These are phyloP conservation scores for Telfairia occidentalis DNA, from an alignment of 331 rosid species.

Conservation along the genomic window DNA sequence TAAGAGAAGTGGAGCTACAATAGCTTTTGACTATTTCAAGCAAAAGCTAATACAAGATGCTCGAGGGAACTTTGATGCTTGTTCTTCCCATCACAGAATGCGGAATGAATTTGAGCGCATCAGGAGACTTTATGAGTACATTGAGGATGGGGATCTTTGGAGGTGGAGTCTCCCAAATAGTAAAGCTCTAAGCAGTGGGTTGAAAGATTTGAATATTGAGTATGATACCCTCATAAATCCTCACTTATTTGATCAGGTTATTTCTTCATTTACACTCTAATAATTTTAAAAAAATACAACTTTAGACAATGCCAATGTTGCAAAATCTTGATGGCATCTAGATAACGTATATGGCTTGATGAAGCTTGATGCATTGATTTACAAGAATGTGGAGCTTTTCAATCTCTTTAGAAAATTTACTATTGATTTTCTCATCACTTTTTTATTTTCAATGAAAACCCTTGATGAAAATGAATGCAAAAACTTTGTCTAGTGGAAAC, in stretches of 20 bases:
- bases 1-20: conserved; percentile 79
- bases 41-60: conserved; percentile 24
- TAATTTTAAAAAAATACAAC: background rate
- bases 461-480: background rate
- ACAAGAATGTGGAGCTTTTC: background rate
- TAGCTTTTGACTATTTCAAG: conserved; percentile 83
- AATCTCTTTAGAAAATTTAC: background rate
- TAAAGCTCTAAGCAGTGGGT: conserved; percentile 75
- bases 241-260: conserved; percentile 53
- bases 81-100: conserved; percentile 14
- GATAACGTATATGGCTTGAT: background rate
- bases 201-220: conserved; percentile 56
- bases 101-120: conserved; percentile 38
- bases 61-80: background rate
- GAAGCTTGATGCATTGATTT: background rate
- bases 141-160: conserved; percentile 94
- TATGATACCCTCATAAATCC: conserved; percentile 44
- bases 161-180: conserved; percentile 69
- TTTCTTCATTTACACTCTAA: background rate
- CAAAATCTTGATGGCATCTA: background rate
- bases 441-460: background rate
- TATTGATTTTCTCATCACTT: background rate
- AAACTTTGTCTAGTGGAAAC: background rate
- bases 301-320: background rate
- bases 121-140: conserved; percentile 38